Evolutionary conservation across 2,329 filamentous ascomycete species (phyloP).

Genomic region (Xylariales sp.): DNA sequence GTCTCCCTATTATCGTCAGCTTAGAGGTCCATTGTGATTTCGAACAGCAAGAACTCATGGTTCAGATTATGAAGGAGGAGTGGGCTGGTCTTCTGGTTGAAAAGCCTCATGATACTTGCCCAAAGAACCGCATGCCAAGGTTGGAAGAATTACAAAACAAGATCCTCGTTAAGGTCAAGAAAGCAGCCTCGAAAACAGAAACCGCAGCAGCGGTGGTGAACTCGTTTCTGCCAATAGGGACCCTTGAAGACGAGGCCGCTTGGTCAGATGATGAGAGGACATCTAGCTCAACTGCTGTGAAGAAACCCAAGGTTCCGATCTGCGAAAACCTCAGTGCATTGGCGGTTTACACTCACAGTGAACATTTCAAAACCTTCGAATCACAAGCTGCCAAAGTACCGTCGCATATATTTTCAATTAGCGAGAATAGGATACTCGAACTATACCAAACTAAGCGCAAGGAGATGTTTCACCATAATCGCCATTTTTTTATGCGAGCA

Average conservation of each 20-base stretch:
- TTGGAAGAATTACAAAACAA: constrained; percentile 71
- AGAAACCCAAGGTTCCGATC: constrained; percentile 55
- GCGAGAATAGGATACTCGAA: constrained; percentile 68
- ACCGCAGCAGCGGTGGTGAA: constrained; percentile 24
- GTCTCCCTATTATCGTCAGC: constrained; percentile 84
- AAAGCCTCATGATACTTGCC: constrained; percentile 41
- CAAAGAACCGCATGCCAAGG: constrained; percentile 56
- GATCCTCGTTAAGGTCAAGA: constrained; percentile 81
- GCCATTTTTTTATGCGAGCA: constrained; percentile 81
- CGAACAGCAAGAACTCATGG: constrained; percentile 87
- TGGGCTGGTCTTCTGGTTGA: constrained; percentile 76
- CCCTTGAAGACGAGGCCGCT: constrained; percentile 32
- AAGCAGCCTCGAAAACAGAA: constrained; percentile 27
- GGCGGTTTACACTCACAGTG: constrained; percentile 83
- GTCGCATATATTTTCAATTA: constrained; percentile 80
- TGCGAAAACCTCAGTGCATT: constrained; percentile 68
- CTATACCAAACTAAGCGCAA: constrained; percentile 59
- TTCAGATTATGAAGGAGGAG: constrained; percentile 85
- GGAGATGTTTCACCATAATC: constrained; percentile 83
- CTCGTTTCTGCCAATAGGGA: too few relatives aligned
- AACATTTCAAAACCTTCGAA: constrained; percentile 70
- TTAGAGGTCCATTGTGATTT: constrained; percentile 82
- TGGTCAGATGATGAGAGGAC: constrained; percentile 39
- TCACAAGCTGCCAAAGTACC: constrained; percentile 57
- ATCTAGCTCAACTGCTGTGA: constrained; percentile 20